Conservation (phyloP, 352 stramenopile genomes). For the Phytopythium helicoides region DNA sequence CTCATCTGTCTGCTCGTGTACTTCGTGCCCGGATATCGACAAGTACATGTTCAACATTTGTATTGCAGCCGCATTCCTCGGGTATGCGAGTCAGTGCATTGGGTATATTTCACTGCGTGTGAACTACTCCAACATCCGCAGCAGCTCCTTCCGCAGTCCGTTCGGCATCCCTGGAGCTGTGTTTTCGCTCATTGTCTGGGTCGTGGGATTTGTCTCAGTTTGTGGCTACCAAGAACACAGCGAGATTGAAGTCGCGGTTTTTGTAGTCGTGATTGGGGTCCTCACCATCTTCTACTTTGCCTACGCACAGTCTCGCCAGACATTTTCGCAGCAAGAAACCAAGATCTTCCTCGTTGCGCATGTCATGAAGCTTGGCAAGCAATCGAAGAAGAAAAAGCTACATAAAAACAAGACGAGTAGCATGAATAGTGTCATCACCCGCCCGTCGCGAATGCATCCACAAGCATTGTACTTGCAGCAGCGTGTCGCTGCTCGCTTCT, state of each 20-base stretch:
- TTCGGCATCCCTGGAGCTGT: conserved; percentile 24
- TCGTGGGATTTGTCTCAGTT: conserved; percentile 22
- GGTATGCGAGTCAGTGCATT: conserved; percentile 27
- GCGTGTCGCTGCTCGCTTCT: not conserved
- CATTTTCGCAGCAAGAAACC: conserved; percentile 30
- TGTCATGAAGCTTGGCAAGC: conserved; percentile 23
- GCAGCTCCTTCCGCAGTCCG: conserved; percentile 27
- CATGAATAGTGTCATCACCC: conserved; percentile 2
- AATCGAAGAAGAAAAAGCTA: conserved; percentile 12
- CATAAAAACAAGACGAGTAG: conserved; percentile 7
- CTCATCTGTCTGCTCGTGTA: conserved; percentile 20
- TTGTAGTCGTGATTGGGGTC: conserved; percentile 13
- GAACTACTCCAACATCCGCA: conserved; percentile 26
- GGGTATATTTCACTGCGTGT: conserved; percentile 29
- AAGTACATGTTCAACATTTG: conserved; percentile 34
- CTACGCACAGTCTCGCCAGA: conserved; percentile 26
- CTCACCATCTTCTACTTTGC: conserved; percentile 23
- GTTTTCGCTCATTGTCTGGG: conserved; percentile 27
- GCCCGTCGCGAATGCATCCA: not conserved
- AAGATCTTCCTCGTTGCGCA: conserved; percentile 32
- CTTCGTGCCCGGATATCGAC: conserved; percentile 12
- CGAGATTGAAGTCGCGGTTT: conserved; percentile 13
- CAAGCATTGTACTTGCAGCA: not conserved
- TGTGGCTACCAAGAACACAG: conserved; percentile 24
- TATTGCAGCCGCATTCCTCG: conserved; percentile 24